Percentiles rank a stretch among this genome's conserved stretches.
Conservation (phyloP, 306 rosid genomes). For the Nissolia schottii region DNA sequence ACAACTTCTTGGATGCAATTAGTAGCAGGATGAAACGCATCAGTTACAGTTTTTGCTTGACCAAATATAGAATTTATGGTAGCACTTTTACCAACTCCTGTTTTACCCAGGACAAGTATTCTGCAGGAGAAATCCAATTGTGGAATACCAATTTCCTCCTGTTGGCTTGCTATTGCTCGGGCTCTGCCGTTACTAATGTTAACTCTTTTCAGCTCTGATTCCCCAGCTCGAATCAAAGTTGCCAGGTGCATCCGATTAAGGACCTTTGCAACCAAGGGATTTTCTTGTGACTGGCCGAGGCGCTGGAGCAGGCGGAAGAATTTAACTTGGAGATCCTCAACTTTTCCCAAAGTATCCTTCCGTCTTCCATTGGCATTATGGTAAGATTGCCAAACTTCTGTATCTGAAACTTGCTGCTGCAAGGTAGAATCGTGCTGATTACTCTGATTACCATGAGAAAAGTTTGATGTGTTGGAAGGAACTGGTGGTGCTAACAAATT, state of each 20-base stretch:
- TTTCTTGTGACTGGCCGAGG: constrained; percentile 67
- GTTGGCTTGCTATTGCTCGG: constrained; percentile 52
- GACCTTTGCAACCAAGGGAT: constrained; percentile 72
- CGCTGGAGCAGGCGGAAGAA: constrained; percentile 65
- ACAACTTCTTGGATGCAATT: constrained; percentile 66
- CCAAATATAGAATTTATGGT: constrained; percentile 89
- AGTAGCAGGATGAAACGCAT: constrained; percentile 94
- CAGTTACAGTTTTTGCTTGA: constrained; percentile 64
- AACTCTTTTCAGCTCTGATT: constrained; percentile 62
- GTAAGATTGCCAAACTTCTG: constrained; percentile 32
- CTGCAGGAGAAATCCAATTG: constrained; percentile 66
- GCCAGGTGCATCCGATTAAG: constrained; percentile 90
- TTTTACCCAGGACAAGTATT: constrained; percentile 87
- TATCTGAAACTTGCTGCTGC: constrained; percentile 41
- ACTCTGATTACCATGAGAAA: constrained; percentile 42
- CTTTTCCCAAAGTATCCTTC: constrained; percentile 52
- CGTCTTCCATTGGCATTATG: constrained; percentile 25
- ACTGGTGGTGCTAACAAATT: constrained; percentile 27
- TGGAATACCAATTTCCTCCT: constrained; percentile 54
- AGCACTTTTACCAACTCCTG: constrained; percentile 99
- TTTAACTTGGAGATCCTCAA: constrained; percentile 72
- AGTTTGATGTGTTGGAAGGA: constrained; percentile 30
- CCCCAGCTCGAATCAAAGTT: constrained; percentile 72
- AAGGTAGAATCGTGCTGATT: constrained; percentile 32
- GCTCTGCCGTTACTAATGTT: constrained; percentile 46